These are phyloP conservation scores for Mallotus repandus DNA, from an alignment of 441 rosid species.

Conservation along the genomic window DNA sequence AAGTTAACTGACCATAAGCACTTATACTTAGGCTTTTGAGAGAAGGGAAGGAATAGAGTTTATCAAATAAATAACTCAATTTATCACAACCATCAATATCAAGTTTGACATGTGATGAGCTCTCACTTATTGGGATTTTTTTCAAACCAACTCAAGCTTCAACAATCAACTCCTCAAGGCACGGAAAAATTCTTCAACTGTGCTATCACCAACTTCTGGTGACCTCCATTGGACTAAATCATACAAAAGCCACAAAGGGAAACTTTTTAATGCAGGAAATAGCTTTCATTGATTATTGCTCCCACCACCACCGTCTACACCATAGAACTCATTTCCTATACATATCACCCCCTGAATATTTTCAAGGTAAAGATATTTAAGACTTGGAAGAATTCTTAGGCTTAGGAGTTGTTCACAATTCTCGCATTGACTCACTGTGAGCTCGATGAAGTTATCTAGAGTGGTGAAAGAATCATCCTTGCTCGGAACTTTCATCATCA, in stretches of 20 bases:
- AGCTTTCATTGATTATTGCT: not conserved
- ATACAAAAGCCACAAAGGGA: not conserved
- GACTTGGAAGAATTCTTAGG: not conserved
- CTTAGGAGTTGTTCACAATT: not conserved
- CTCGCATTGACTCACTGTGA: not conserved
- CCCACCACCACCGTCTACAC: too few species aligned
- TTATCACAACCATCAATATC: not conserved
- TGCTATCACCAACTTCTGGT: not conserved
- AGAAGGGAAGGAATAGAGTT: not conserved
- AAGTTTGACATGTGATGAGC: not conserved
- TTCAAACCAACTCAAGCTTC: not conserved
- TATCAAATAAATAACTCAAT: not conserved
- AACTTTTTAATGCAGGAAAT: constrained; percentile 7
- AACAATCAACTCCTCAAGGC: not conserved
- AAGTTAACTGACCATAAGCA: too few species aligned
- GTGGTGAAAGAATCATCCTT: not conserved
- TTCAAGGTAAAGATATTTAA: not conserved
- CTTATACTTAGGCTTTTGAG: too few species aligned
- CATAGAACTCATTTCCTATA: constrained; percentile 1
- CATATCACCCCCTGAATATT: not conserved
- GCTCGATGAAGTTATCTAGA: not conserved
- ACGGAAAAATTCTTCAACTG: not conserved
- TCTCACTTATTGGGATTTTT: not conserved
- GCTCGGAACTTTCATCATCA: not conserved
- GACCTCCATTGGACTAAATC: not conserved